These are phyloP conservation scores for Euphorbia celastroides DNA, from an alignment of 441 rosid species.

Conservation along the genomic window DNA sequence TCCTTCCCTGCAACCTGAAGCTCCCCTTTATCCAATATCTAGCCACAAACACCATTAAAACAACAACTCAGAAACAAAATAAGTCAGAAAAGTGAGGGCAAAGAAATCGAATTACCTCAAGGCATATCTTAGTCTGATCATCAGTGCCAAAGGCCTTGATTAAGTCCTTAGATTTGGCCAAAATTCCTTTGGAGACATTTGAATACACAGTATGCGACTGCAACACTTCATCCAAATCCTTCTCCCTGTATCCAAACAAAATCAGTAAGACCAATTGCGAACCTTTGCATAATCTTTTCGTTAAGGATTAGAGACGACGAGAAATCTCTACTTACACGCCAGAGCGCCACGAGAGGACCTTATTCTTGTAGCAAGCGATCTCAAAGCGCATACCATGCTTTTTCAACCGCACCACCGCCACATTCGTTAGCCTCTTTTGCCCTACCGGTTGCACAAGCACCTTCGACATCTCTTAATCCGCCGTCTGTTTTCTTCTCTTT, in stretches of 20 bases:
- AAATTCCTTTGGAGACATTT: constrained; percentile 89
- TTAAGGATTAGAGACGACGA: neutral
- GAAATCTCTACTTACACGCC: constrained; percentile 54
- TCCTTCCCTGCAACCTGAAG: constrained; percentile 99
- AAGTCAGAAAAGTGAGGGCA: neutral
- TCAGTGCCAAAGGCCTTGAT: constrained; percentile 63
- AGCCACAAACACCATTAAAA: constrained; percentile 1
- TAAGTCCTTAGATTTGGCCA: constrained; percentile 85
- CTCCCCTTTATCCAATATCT: constrained; percentile 97
- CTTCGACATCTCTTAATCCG: constrained; percentile 46
- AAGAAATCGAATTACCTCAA: constrained; percentile 55
- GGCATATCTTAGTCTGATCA: constrained; percentile 71
- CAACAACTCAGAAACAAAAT: neutral
- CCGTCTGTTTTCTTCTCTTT: constrained; percentile 8
- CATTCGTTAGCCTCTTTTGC: constrained; percentile 92
- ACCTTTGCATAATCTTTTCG: neutral
- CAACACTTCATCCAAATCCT: constrained; percentile 90
- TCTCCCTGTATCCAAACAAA: constrained; percentile 53
- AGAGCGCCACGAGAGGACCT: constrained; percentile 99
- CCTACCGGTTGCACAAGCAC: constrained; percentile 83
- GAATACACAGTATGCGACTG: constrained; percentile 95
- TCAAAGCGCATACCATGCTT: constrained; percentile 90
- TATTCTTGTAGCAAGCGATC: constrained; percentile 96
- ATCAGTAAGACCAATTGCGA: neutral
- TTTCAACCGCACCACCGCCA: constrained; percentile 90